phyloP scores from a whole-genome alignment of 345 rosid species.

The Salix viminalis region DNA sequence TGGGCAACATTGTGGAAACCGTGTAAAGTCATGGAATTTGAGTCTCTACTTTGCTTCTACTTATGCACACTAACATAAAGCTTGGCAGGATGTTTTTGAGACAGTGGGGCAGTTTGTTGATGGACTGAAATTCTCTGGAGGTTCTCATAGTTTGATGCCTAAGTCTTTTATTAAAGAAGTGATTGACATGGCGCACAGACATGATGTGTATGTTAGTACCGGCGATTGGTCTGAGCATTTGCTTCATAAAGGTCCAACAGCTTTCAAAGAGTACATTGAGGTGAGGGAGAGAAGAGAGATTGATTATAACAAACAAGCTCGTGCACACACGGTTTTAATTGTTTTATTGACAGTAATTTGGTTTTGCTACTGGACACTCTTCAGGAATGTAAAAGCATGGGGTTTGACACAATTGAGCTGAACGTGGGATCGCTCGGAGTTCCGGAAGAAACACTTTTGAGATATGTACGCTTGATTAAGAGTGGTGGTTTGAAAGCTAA shows the following conservation, averaged over 20 bases:
- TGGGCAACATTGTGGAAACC: neutral
- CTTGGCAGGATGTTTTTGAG: slow-evolving; percentile 67
- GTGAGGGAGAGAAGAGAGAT: slow-evolving; percentile 24
- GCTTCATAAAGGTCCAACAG: slow-evolving; percentile 62
- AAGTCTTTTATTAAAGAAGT: slow-evolving; percentile 65
- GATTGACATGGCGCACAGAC: slow-evolving; percentile 66
- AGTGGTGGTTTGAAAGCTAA: slow-evolving; percentile 74
- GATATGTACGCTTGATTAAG: slow-evolving; percentile 81
- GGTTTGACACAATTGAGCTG: slow-evolving; percentile 81
- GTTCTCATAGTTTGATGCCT: slow-evolving; percentile 74
- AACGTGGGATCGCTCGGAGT: slow-evolving; percentile 71
- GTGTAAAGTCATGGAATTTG: neutral
- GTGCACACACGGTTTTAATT: neutral
- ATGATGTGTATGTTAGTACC: slow-evolving; percentile 77
- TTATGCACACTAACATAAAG: neutral
- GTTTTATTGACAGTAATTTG: neutral
- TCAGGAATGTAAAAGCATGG: slow-evolving; percentile 83
- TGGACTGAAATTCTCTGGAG: slow-evolving; percentile 84
- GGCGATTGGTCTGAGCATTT: slow-evolving; percentile 93
- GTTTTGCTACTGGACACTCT: neutral
- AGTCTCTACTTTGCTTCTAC: neutral
- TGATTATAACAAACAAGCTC: neutral
- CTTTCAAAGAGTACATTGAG: slow-evolving; percentile 74
- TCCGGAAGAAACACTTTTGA: slow-evolving; percentile 78
- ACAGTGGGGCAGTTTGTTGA: slow-evolving; percentile 85